phyloP scores from a whole-genome alignment of 169 alveolate genomes.

The Toxoplasma gondii region DNA sequence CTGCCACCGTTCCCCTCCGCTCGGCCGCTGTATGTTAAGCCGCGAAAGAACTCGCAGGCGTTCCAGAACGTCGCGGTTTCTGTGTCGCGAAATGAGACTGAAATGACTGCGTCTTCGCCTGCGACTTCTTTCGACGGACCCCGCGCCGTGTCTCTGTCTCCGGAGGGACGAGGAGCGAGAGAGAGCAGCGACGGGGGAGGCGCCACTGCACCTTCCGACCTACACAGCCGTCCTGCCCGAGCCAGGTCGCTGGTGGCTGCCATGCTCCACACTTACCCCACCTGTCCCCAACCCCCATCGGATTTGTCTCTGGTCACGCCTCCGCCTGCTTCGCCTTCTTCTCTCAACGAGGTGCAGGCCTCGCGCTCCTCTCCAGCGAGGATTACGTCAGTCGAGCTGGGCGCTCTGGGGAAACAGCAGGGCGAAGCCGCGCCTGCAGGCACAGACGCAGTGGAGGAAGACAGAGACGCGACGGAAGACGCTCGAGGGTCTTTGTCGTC shows the following conservation, averaged over 20 bases:
- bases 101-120: no score
- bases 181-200: background rate
- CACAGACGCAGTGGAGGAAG: background rate
- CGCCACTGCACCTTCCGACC: background rate
- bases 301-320: background rate
- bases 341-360: background rate
- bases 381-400: background rate
- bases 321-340: background rate
- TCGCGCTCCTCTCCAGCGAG: background rate
- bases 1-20: conserved; percentile 1
- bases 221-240: background rate
- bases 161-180: no score
- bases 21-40: background rate
- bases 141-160: no score
- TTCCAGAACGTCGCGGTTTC: background rate
- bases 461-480: background rate
- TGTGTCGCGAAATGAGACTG: background rate
- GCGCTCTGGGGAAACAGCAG: background rate
- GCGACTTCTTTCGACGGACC: background rate
- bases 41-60: background rate
- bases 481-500: background rate
- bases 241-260: background rate
- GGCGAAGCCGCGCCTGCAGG: no score
- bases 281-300: background rate
- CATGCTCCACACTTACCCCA: background rate